Percentiles rank a stretch among this genome's conserved stretches.
These are phyloP conservation scores for Cunninghamia lanceolata DNA, from an alignment of 75 land plant genomes.

Conservation along the genomic window DNA sequence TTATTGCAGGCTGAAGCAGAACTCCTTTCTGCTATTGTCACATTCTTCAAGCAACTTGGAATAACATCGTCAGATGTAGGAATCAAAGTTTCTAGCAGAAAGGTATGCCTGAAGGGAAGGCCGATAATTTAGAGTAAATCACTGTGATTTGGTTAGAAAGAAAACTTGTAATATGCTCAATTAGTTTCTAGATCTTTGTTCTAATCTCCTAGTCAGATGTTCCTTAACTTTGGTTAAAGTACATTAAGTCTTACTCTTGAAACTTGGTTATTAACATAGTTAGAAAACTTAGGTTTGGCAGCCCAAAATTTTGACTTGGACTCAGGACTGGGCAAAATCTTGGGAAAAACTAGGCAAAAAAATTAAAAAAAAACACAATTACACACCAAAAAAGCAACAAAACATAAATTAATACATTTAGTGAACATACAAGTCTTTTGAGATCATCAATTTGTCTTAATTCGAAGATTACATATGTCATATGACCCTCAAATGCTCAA, in stretches of 20 bases:
- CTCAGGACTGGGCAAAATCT: neutral
- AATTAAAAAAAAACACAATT: neutral
- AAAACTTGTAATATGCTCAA: neutral
- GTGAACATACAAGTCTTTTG: no score
- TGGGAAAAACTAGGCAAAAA: neutral
- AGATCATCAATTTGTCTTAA: no score
- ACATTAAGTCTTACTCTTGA: neutral
- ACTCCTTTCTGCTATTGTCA: constrained; percentile 84
- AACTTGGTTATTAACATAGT: neutral
- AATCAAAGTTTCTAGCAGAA: constrained; percentile 89
- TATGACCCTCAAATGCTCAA: no score
- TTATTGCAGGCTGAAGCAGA: constrained; percentile 91
- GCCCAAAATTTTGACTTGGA: neutral
- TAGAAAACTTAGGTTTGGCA: neutral
- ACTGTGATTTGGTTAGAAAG: neutral
- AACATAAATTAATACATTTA: no score
- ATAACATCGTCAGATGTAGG: constrained; percentile 92
- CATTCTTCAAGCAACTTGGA: constrained; percentile 80
- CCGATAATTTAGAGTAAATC: neutral
- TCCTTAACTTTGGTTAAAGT: neutral
- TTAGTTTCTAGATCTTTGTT: neutral
- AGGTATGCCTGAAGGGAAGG: constrained; percentile 44
- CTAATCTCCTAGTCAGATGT: neutral
- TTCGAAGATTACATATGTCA: no score
- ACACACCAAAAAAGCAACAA: no score